A percentile compares a stretch with the other conserved stretches of the same genome.
Evolutionary conservation across 75 land plant genomes (phyloP).

Genomic region (Gnetum montanum): DNA sequence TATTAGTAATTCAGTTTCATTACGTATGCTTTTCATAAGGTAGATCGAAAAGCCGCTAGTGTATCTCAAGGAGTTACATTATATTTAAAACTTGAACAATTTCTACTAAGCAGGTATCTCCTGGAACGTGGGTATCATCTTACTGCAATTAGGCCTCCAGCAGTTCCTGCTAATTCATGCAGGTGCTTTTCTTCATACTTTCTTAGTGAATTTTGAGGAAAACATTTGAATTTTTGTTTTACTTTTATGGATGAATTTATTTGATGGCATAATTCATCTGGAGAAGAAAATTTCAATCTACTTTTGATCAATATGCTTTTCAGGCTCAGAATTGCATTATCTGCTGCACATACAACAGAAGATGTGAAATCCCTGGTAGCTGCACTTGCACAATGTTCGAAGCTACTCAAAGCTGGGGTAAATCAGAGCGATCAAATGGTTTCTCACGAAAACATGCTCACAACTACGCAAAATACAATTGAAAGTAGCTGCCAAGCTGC

Average conservation of each 20-base stretch:
- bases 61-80: too few relatives aligned
- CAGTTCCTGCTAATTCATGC: constrained; percentile 86
- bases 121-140: constrained; percentile 79
- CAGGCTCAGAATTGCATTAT: constrained; percentile 79
- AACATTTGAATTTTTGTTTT: neutral
- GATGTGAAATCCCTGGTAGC: constrained; percentile 59
- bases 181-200: constrained; percentile 33
- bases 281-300: neutral
- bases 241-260: neutral
- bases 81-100: too few relatives aligned
- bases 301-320: constrained; percentile 18
- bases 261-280: neutral
- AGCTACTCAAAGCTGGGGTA: neutral
- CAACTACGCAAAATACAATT: too few relatives aligned
- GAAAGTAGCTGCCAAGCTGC: too few relatives aligned
- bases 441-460: too few relatives aligned
- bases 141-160: constrained; percentile 89
- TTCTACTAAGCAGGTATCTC: constrained; percentile 53
- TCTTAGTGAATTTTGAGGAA: too few relatives aligned
- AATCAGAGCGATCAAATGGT: too few relatives aligned
- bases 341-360: constrained; percentile 74
- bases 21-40: too few relatives aligned
- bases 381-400: constrained; percentile 50
- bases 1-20: too few relatives aligned
- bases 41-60: too few relatives aligned